phyloP scores from a whole-genome alignment of 2,329 filamentous ascomycete species.

The Venturia oleaginea region DNA sequence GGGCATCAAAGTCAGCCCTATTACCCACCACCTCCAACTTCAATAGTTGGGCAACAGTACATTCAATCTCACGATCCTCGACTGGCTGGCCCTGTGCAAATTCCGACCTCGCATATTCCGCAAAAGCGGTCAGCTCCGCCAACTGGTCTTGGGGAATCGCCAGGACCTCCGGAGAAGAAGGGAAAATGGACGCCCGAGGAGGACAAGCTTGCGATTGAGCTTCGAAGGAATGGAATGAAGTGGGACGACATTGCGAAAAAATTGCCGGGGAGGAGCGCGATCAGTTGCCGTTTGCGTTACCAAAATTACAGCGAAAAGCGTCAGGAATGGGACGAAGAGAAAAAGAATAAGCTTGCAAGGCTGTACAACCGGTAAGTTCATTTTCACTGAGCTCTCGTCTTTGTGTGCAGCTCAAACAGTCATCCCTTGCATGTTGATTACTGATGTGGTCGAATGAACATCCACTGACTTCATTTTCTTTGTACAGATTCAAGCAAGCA shows the following conservation, averaged over 20 bases:
- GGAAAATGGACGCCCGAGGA: conserved; percentile 95
- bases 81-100: neutral
- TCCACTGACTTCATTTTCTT: conserved; percentile 19
- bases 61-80: neutral
- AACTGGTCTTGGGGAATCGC: conserved; percentile 17
- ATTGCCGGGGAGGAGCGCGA: conserved; percentile 81
- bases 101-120: conserved; percentile 12
- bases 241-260: conserved; percentile 97
- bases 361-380: conserved; percentile 79
- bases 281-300: conserved; percentile 89
- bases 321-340: conserved; percentile 93
- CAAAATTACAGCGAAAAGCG: conserved; percentile 93
- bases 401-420: neutral
- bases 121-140: conserved; percentile 36
- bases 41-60: conserved; percentile 27
- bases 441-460: neutral
- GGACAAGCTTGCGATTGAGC: conserved; percentile 85
- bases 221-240: conserved; percentile 87
- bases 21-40: neutral
- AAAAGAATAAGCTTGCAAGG: conserved; percentile 90
- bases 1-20: conserved; percentile 4
- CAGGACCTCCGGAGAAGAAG: conserved; percentile 71
- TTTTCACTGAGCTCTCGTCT: neutral
- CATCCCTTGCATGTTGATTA: neutral
- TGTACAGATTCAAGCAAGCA: conserved; percentile 81